Percentiles rank a stretch among this genome's conserved stretches.
phyloP scores from a whole-genome alignment of 1,284 basidiomycete genomes.

The Irpex rosettiformis region DNA sequence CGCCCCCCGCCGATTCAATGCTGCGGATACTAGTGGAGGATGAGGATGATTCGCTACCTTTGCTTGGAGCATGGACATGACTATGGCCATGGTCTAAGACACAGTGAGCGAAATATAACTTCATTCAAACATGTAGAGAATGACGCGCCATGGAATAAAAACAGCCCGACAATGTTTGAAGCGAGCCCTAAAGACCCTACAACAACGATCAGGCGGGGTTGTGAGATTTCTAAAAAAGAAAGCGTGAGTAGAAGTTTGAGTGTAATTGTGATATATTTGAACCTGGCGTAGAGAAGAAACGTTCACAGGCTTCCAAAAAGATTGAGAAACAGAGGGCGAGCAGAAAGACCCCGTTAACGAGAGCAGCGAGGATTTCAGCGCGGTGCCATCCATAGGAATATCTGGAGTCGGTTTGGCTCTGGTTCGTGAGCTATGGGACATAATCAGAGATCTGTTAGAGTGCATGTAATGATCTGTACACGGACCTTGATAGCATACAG shows the following conservation, averaged over 20 bases:
- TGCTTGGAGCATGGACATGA: conserved; percentile 45
- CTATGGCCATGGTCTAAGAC: conserved; percentile 65
- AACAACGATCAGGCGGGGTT: conserved; percentile 84
- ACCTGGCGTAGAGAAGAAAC: conserved; percentile 85
- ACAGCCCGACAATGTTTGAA: conserved; percentile 91
- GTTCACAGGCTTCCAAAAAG: conserved; percentile 87
- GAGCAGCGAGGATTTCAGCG: conserved; percentile 95
- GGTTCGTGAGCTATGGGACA: conserved; percentile 48
- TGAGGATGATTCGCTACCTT: conserved; percentile 21
- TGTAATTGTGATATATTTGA: neutral
- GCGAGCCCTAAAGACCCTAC: conserved; percentile 89
- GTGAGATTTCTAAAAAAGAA: conserved; percentile 75
- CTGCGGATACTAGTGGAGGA: conserved; percentile 26
- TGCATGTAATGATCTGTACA: conserved; percentile 3
- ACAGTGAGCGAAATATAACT: neutral
- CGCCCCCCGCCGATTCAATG: conserved; percentile 12
- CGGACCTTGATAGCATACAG: conserved; percentile 93
- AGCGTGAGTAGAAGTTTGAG: neutral
- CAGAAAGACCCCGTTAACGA: conserved; percentile 96
- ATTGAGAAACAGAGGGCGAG: conserved; percentile 96
- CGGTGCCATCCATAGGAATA: conserved; percentile 98
- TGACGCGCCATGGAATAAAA: conserved; percentile 88
- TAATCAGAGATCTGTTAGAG: conserved; percentile 11
- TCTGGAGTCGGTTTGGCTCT: conserved; percentile 50
- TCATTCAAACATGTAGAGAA: conserved; percentile 2